A percentile compares a stretch with the other conserved stretches of the same genome.
Conservation (phyloP, 2,329 filamentous ascomycete species). For the Phialophora expanda region DNA sequence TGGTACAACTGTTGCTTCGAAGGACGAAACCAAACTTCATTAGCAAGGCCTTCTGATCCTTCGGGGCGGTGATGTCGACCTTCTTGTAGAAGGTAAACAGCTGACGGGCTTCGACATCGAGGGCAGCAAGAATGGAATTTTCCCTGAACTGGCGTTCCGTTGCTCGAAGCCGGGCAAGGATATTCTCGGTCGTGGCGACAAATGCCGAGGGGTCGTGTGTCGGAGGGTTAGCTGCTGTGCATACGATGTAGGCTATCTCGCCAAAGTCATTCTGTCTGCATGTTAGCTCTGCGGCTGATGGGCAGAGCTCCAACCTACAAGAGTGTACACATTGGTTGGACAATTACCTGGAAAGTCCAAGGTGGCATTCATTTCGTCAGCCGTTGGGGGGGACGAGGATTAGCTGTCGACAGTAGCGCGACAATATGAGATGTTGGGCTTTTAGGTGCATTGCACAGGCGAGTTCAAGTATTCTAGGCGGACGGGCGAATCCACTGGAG, state of each 20-base stretch:
- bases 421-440: conserved; percentile 7
- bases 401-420: conserved; percentile 25
- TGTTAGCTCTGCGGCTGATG: conserved; percentile 11
- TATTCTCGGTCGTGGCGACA: conserved; percentile 25
- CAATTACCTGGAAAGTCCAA: conserved; percentile 37
- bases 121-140: conserved; percentile 36
- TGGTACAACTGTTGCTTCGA: conserved; percentile 38
- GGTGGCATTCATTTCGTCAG: conserved; percentile 34
- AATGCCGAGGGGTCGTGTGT: conserved; percentile 24
- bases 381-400: conserved; percentile 36
- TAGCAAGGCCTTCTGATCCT: conserved; percentile 38
- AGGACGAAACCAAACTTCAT: conserved; percentile 38
- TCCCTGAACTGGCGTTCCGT: conserved; percentile 39
- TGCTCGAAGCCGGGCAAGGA: conserved; percentile 33
- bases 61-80: conserved; percentile 37
- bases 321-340: conserved; percentile 37
- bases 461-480: background rate
- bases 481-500: background rate
- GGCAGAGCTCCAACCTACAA: conserved; percentile 27
- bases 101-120: conserved; percentile 36
- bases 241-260: conserved; percentile 40
- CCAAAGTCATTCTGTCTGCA: conserved; percentile 36
- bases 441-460: conserved; percentile 30
- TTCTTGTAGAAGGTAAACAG: conserved; percentile 41
- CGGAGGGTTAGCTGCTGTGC: conserved; percentile 36